Conservation (phyloP, 2,329 filamentous ascomycete genomes). For the Pseudogymnoascus sp. region DNA sequence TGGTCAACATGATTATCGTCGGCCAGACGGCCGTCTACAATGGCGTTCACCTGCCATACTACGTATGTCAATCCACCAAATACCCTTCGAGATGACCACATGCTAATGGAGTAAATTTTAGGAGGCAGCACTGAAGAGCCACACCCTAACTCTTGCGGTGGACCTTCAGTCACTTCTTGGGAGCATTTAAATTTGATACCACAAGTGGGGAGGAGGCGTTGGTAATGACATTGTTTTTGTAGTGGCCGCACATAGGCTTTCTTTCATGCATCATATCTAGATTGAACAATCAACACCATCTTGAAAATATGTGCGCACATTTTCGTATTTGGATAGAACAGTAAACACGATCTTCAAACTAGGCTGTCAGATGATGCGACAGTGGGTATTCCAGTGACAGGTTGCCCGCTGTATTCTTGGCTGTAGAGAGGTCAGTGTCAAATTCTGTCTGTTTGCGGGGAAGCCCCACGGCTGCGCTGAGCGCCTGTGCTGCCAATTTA, state of each 20-base stretch:
- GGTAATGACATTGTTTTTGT: background rate
- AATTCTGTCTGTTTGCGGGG: background rate
- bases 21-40: conserved; percentile 41
- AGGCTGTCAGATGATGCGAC: background rate
- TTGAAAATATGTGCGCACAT: background rate
- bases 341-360: background rate
- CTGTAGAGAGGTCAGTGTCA: background rate
- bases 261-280: background rate
- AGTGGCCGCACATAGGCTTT: background rate
- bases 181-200: background rate
- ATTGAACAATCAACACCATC: background rate
- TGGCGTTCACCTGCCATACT: conserved; percentile 45
- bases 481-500: too few relatives aligned
- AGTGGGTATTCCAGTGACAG: background rate
- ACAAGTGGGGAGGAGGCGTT: background rate
- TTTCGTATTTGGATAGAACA: background rate
- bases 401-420: background rate
- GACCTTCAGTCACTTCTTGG: conserved; percentile 25
- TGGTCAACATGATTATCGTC: conserved; percentile 43
- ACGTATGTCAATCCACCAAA: conserved; percentile 25
- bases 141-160: conserved; percentile 38
- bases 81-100: background rate
- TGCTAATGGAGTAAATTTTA: background rate
- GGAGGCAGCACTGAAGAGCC: conserved; percentile 39
- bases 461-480: background rate